These are phyloP conservation scores for Darksidea phi DNA, from an alignment of 495 filamentous ascomycete genomes.

Conservation along the genomic window DNA sequence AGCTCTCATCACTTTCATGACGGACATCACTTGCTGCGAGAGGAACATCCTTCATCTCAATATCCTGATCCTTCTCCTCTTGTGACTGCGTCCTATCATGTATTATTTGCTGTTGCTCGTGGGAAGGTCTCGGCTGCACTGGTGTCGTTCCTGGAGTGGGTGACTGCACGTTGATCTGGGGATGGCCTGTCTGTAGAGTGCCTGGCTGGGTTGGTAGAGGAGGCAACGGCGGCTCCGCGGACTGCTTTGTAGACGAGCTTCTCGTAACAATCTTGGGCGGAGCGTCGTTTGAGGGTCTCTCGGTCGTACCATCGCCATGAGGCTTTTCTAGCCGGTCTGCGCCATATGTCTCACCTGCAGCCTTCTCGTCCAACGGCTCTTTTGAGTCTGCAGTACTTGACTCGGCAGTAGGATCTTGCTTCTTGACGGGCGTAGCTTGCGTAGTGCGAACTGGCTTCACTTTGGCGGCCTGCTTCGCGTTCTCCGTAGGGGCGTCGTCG, in stretches of 20 bases:
- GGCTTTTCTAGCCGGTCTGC: constrained; percentile 31
- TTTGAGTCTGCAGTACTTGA: constrained; percentile 59
- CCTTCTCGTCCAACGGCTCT: constrained; percentile 58
- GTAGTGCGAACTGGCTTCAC: constrained; percentile 54
- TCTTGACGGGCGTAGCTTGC: constrained; percentile 53
- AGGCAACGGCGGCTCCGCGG: constrained; percentile 30
- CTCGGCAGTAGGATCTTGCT: constrained; percentile 52
- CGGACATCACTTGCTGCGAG: constrained; percentile 41
- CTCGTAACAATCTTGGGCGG: constrained; percentile 28
- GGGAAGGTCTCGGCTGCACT: constrained; percentile 23
- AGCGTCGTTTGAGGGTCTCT: constrained; percentile 29
- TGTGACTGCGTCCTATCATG: constrained; percentile 50
- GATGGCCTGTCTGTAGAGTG: constrained; percentile 21
- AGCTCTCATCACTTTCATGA: constrained; percentile 23
- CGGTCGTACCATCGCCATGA: constrained; percentile 33
- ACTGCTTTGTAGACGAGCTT: constrained; percentile 29
- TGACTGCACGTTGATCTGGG: constrained; percentile 38
- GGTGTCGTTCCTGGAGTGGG: constrained; percentile 43
- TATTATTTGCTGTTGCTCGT: constrained; percentile 44
- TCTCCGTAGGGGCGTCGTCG: constrained; percentile 58
- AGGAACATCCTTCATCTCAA: constrained; percentile 60
- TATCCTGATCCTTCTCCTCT: constrained; percentile 55
- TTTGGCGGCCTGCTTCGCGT: constrained; percentile 65
- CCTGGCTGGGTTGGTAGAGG: constrained; percentile 27
- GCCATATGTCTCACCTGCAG: constrained; percentile 37